phyloP scores from a whole-genome alignment of 768 basidiomycete genomes.

The Lentinus brumalis region DNA sequence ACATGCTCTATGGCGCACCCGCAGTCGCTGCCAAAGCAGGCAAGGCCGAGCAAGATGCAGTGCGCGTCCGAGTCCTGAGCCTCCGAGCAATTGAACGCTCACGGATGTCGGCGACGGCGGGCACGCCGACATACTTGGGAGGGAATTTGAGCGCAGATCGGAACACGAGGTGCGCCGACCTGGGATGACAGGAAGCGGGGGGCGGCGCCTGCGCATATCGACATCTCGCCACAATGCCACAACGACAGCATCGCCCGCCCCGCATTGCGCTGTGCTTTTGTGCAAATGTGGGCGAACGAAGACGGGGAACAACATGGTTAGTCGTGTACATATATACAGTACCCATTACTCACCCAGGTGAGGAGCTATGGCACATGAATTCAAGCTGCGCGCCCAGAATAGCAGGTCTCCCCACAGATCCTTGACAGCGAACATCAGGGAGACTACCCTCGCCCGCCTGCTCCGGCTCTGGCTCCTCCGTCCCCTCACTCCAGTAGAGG shows the following conservation, averaged over 20 bases:
- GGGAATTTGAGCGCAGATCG: constrained; percentile 1
- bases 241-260: constrained; percentile 9
- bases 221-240: not conserved
- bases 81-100: not conserved
- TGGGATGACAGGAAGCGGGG: not conserved
- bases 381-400: too few relatives aligned
- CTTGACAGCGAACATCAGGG: too few relatives aligned
- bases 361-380: not conserved
- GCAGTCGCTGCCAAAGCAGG: not conserved
- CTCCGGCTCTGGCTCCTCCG: too few relatives aligned
- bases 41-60: not conserved
- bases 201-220: constrained; percentile 2
- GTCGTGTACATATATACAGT: too few relatives aligned
- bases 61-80: not conserved
- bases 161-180: constrained; percentile 20
- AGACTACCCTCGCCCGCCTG: too few relatives aligned
- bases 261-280: constrained; percentile 10
- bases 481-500: too few relatives aligned
- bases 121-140: not conserved
- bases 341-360: not conserved
- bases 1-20: not conserved
- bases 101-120: not conserved
- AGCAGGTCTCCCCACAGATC: too few relatives aligned
- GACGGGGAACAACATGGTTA: too few relatives aligned
- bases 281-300: too few relatives aligned